Conservation (phyloP, 352 stramenopile species). For the Phytophthora parvispora region DNA sequence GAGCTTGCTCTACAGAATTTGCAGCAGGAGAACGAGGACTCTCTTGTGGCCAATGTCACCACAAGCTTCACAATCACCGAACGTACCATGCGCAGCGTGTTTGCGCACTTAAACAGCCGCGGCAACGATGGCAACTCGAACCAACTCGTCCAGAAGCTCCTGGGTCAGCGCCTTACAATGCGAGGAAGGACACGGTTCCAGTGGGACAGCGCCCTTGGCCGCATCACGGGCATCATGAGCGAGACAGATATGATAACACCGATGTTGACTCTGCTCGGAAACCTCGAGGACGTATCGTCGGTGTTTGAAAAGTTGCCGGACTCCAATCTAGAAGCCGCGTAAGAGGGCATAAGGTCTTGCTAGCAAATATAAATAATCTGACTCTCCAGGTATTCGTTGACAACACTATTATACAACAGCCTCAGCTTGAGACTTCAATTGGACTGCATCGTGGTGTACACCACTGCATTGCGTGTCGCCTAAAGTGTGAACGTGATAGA, state of each 20-base stretch:
- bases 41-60: neutral
- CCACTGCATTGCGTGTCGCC: too few relatives aligned
- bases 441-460: too few relatives aligned
- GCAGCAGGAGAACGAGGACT: neutral
- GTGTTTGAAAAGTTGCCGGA: slow-evolving; percentile 4
- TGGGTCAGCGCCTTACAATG: neutral
- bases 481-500: too few relatives aligned
- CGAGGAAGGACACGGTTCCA: neutral
- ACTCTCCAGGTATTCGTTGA: too few relatives aligned
- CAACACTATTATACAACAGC: too few relatives aligned
- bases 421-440: too few relatives aligned
- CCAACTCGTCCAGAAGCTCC: neutral
- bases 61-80: neutral
- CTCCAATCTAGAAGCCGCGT: too few relatives aligned
- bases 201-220: neutral
- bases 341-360: too few relatives aligned
- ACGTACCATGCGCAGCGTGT: neutral
- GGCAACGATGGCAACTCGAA: neutral
- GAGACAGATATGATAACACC: neutral
- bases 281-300: neutral
- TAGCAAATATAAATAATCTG: too few relatives aligned
- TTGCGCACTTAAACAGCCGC: neutral
- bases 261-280: neutral
- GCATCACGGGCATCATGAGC: neutral
- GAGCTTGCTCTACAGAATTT: neutral